Base-by-base conservation (phyloP, 768 basidiomycete species). In the Mycena venus region DNA sequence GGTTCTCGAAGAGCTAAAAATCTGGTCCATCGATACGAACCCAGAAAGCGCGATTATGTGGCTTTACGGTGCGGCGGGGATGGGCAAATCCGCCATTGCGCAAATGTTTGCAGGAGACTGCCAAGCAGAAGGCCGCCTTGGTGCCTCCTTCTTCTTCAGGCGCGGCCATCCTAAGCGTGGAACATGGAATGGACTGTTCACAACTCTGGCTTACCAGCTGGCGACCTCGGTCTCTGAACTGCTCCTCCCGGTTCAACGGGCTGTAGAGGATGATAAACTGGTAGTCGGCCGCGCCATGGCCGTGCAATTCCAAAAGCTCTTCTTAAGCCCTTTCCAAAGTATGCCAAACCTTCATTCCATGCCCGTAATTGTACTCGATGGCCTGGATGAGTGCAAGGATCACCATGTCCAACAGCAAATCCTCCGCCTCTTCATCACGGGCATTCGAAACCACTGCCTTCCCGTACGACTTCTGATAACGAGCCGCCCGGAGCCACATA, bases 171-270 rank as follows among this genome's bases (percentile, higher is more conserved):
- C 58, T 10, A 61, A 36, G 34, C 60, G 60, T 36, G 60, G 60
- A 42, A 61, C 36, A 36, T 61, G 60, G 60, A 23, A 61, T 61
- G 60, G 60, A 12, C 17, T 61, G n/a, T 61, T 61, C 60, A 23
- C 60, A 42, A 61, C 34, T 36, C 36, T 61, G 4, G 60, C 60
- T 40, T 61, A 61, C 34, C 29, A 60, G 32, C 29, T 34, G 58
- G 31, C 29, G 32, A 60, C 21, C 58, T 34, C 58, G 5, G 31
- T 59, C 9, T 36, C 58, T 9, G 58, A 31, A 59, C 58, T 59
- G 31, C 29, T 21, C 34, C 14, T 23, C 60, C 34, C 60, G 12
- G n/a, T 61, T 23, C 60, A 61, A 25, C 34, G n/a, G 38, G 60
- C 60, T 15, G 60, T 61, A 25, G 60, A 61, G 21, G 34, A 4